Percentiles rank a stretch among this genome's conserved stretches.
phyloP scores from a whole-genome alignment of 2,329 filamentous ascomycete genomes.

The Davidsoniella eucalypti region DNA sequence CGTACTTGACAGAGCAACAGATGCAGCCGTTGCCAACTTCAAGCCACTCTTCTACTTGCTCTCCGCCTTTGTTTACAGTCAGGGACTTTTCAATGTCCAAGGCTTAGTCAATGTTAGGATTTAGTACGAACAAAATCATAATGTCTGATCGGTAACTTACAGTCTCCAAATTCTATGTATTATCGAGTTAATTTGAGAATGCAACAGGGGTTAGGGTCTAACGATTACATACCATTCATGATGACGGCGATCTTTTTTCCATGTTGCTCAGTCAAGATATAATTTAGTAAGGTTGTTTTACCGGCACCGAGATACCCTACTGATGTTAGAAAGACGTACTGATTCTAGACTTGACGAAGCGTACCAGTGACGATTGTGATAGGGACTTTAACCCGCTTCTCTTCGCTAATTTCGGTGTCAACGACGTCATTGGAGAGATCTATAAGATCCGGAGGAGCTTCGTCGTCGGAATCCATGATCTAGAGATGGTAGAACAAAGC shows the following conservation, averaged over 20 bases:
- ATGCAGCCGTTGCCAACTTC: conserved; percentile 94
- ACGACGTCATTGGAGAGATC: conserved; percentile 23
- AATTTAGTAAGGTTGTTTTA: conserved; percentile 90
- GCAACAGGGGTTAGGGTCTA: neutral
- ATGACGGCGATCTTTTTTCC: conserved; percentile 98
- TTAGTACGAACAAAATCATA: neutral
- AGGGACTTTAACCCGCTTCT: conserved; percentile 50
- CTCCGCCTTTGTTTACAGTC: conserved; percentile 69
- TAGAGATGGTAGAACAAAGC: neutral
- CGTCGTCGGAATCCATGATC: conserved; percentile 48
- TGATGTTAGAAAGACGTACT: conserved; percentile 4
- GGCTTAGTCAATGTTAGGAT: conserved; percentile 31
- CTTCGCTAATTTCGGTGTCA: conserved; percentile 22
- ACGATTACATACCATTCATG: conserved; percentile 50
- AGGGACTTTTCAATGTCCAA: conserved; percentile 92
- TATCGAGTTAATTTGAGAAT: conserved; percentile 7
- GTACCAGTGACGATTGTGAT: conserved; percentile 72
- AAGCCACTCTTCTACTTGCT: conserved; percentile 84
- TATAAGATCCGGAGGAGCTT: conserved; percentile 49
- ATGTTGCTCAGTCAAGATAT: conserved; percentile 86
- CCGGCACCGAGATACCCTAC: conserved; percentile 85
- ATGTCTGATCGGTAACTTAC: conserved; percentile 28
- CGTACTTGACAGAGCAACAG: conserved; percentile 87
- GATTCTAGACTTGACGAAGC: conserved; percentile 11
- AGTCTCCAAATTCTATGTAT: conserved; percentile 58